Base-by-base conservation (phyloP, 2,329 filamentous ascomycete species). In the Uncinocarpus reesii region DNA sequence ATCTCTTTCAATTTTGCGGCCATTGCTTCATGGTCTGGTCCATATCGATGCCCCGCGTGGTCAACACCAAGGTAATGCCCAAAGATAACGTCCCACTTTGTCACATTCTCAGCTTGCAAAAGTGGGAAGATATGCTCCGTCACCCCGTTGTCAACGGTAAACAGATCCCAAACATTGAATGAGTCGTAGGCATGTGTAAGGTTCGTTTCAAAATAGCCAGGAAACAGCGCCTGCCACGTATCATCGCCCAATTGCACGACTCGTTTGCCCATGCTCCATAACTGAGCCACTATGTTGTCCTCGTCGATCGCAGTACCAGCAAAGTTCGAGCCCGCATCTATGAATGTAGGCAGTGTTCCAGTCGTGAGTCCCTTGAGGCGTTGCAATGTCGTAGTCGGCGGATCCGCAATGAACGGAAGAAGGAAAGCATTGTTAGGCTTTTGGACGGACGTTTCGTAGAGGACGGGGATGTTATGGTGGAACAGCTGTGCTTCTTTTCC, bases 111-210 rank as follows among this genome's bases (percentile, higher is more conserved):
- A 1, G 77, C 65, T 42, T 81, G 73, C 53, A 98, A 67, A 2
- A 96, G 74, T 1, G 92, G 92, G 49, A 69, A 66, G 5, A 98
- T 80, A 66, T 96, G 85, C 57, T 94, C 84, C 10, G 83, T 84
- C 20, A 98, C 92, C 0, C 92, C 92, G 60, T 95, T 90, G 62
- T 98, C 92, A 2, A 98, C 86, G 0, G 92, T 96, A 64, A 96
- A 88, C 58, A 98, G 68, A 64, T 98, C 92, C 87, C 88, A 95
- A 5, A 96, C 92, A 61, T 96, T 95, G 70, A 98, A 94, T 53
- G 90, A 96, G 64, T 96, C 90, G 65, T 95, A 98, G 0, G 92
- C 80, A 57, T 76, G 79, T 57, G 89, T 95, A 49, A 95, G 79
- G 49, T 90, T 84, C 7, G 81, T 71, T 63, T 95, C 83, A 59